Evolutionary conservation across 2,329 filamentous ascomycete genomes (phyloP).

Genomic region (Exophiala sp.): DNA sequence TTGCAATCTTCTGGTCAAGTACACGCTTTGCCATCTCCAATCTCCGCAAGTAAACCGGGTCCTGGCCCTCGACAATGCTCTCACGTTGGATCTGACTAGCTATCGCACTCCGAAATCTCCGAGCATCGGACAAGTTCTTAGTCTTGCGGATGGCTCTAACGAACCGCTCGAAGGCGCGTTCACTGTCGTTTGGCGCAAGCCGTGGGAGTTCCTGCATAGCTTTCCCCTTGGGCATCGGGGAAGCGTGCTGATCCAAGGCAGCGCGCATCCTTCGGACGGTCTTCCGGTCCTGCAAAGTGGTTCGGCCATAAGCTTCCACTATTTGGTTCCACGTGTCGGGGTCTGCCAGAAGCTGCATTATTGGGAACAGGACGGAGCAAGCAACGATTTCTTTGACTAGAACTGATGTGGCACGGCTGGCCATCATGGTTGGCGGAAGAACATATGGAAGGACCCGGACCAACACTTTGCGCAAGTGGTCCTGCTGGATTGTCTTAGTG

Average conservation of each 20-base stretch:
- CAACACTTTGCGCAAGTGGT: conserved; percentile 73
- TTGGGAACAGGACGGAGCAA: conserved; percentile 79
- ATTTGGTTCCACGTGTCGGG: conserved; percentile 97
- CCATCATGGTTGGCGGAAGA: conserved; percentile 66
- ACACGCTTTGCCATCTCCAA: conserved; percentile 86
- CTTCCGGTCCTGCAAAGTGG: conserved; percentile 88
- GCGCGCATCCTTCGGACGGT: conserved; percentile 87
- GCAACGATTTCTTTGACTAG: conserved; percentile 85
- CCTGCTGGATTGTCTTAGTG: conserved; percentile 77
- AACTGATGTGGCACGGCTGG: conserved; percentile 72
- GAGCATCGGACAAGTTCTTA: conserved; percentile 85
- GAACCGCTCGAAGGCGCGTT: conserved; percentile 90
- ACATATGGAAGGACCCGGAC: conserved; percentile 66
- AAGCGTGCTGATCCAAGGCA: conserved; percentile 88
- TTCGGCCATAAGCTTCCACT: conserved; percentile 80
- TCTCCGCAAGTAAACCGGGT: conserved; percentile 78
- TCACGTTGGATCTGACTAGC: conserved; percentile 87
- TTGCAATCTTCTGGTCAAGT: conserved; percentile 80
- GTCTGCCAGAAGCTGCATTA: conserved; percentile 74
- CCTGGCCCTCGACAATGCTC: conserved; percentile 67
- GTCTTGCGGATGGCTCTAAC: conserved; percentile 82
- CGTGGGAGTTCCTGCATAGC: conserved; percentile 69
- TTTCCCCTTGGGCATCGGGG: conserved; percentile 62
- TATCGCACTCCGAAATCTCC: conserved; percentile 85
- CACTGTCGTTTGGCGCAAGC: conserved; percentile 73